Conservation (phyloP, 2,329 filamentous ascomycete species). For the Cladophialophora bantiana region DNA sequence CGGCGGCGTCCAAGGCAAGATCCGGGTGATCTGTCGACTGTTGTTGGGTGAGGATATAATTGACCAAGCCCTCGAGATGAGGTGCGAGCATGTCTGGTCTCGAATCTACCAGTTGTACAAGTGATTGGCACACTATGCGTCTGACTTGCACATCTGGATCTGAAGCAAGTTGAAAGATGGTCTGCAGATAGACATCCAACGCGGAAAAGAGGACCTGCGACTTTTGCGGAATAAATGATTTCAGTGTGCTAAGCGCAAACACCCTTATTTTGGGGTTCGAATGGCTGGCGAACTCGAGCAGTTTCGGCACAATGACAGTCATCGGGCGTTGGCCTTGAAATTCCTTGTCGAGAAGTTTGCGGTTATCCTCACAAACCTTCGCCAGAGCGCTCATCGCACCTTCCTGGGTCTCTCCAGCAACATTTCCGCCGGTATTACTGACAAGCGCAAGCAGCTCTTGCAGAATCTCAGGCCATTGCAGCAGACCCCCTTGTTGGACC, state of each 20-base stretch:
- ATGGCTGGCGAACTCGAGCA: slow-evolving; percentile 85
- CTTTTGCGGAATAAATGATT: slow-evolving; percentile 87
- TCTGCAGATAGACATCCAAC: slow-evolving; percentile 80
- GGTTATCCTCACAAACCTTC: slow-evolving; percentile 98
- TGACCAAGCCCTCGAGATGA: slow-evolving; percentile 84
- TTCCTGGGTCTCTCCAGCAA: slow-evolving; percentile 78
- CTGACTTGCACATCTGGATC: slow-evolving; percentile 83
- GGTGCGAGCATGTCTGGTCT: slow-evolving; percentile 89
- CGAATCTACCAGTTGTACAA: slow-evolving; percentile 89
- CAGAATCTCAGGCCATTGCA: slow-evolving; percentile 90
- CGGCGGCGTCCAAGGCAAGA: slow-evolving; percentile 89
- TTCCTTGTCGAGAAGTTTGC: slow-evolving; percentile 81
- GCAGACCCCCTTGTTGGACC: slow-evolving; percentile 80
- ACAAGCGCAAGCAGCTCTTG: slow-evolving; percentile 82
- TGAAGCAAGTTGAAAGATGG: slow-evolving; percentile 79
- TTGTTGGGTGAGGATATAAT: slow-evolving; percentile 92
- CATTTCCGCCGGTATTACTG: slow-evolving; percentile 72
- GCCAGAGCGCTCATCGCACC: slow-evolving; percentile 90
- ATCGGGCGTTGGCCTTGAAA: slow-evolving; percentile 88
- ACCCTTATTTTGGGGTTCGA: slow-evolving; percentile 77
- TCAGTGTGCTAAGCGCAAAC: slow-evolving; percentile 82
- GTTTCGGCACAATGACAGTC: slow-evolving; percentile 85
- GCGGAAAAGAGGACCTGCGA: slow-evolving; percentile 81
- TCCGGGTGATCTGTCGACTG: slow-evolving; percentile 81
- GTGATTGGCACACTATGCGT: slow-evolving; percentile 89